phyloP scores from a whole-genome alignment of 2,329 filamentous ascomycete species.

The Neonectria hederae region DNA sequence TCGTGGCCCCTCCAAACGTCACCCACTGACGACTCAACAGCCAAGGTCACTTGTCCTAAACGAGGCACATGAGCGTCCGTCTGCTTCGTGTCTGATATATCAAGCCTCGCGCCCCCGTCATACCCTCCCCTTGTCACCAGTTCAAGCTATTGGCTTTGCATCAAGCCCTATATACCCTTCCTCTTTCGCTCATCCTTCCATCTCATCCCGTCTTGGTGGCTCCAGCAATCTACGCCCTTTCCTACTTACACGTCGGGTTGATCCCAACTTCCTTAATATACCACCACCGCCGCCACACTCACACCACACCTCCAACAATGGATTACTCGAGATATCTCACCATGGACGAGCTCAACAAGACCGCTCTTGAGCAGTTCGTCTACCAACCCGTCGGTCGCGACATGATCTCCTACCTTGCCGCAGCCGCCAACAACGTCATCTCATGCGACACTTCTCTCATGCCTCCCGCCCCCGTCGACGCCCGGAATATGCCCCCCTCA shows the following conservation, averaged over 20 bases:
- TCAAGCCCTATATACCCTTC: constrained; percentile 23
- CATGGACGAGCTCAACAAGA: constrained; percentile 71
- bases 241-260: constrained; percentile 22
- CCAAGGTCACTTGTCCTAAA: constrained; percentile 44
- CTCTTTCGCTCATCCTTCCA: constrained; percentile 26
- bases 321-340: constrained; percentile 55
- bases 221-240: background rate
- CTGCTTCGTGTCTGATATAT: constrained; percentile 41
- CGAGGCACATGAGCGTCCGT: constrained; percentile 45
- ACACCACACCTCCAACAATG: constrained; percentile 41
- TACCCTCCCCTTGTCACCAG: constrained; percentile 33
- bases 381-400: constrained; percentile 77
- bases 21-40: constrained; percentile 50
- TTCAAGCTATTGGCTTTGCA: constrained; percentile 26
- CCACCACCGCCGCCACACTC: constrained; percentile 21
- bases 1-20: constrained; percentile 54
- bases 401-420: constrained; percentile 82
- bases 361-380: constrained; percentile 82
- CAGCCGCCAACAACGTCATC: constrained; percentile 80
- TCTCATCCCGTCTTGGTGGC: constrained; percentile 9
- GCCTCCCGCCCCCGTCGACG: constrained; percentile 52
- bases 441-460: constrained; percentile 74
- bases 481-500: constrained; percentile 54
- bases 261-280: constrained; percentile 26
- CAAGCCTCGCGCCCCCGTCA: constrained; percentile 40